A percentile compares a stretch with the other conserved stretches of the same genome.
These are phyloP conservation scores for Penicillium decumbens DNA, from an alignment of 2,329 filamentous ascomycete genomes.

Conservation along the genomic window DNA sequence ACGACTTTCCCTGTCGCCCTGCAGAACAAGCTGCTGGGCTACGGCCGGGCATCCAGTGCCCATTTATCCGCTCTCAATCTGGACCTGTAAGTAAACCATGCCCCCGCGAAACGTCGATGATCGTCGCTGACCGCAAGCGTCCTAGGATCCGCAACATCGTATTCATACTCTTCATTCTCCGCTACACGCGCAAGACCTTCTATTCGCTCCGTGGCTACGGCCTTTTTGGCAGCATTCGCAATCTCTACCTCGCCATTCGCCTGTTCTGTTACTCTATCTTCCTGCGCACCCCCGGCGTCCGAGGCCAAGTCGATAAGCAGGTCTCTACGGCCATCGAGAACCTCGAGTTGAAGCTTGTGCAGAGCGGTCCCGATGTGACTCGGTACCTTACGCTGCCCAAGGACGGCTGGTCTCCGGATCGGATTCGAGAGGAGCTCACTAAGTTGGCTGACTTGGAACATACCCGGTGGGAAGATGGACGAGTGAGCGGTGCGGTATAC, in stretches of 20 bases:
- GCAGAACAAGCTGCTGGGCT: conserved; percentile 43
- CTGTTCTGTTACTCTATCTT: conserved; percentile 79
- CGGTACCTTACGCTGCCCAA: conserved; percentile 73
- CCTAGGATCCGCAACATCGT: conserved; percentile 71
- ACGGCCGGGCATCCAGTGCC: conserved; percentile 30
- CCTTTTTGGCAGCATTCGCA: conserved; percentile 68
- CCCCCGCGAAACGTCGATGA: conserved; percentile 9
- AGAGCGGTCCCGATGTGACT: conserved; percentile 63
- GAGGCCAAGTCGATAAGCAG: conserved; percentile 77
- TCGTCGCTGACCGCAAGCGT: conserved; percentile 3
- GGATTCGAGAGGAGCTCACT: conserved; percentile 72
- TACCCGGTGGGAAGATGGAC: conserved; percentile 93
- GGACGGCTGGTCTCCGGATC: conserved; percentile 75
- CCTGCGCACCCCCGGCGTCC: conserved; percentile 79
- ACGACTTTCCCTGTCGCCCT: conserved; percentile 41
- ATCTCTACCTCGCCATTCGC: conserved; percentile 67
- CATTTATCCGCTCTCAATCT: conserved; percentile 38
- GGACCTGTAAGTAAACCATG: conserved; percentile 39
- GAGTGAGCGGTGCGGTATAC: conserved; percentile 91
- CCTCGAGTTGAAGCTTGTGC: conserved; percentile 77
- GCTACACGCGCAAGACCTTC: conserved; percentile 73
- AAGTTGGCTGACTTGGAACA: conserved; percentile 82
- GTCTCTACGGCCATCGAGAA: conserved; percentile 74
- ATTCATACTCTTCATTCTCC: conserved; percentile 81
- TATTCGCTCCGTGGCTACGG: conserved; percentile 88